Conservation (phyloP, 1,284 basidiomycete genomes). For the Phellinidium pouzarii region DNA sequence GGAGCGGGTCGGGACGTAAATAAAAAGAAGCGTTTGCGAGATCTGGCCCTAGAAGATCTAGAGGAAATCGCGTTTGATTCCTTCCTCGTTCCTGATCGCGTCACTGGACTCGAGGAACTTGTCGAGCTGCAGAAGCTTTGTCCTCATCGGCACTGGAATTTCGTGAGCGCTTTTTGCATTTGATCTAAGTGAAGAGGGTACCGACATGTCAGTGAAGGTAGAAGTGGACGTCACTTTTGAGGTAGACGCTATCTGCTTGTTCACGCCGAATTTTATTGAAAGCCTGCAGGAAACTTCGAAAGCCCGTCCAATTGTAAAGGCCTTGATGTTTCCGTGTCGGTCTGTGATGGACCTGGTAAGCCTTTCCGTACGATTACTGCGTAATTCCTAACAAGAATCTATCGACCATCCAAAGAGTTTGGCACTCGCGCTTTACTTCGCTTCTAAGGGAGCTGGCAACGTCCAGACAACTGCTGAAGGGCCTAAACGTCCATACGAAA, state of each 20-base stretch:
- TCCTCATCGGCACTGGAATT: slow-evolving; percentile 80
- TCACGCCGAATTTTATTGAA: slow-evolving; percentile 9
- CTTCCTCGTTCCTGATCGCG: slow-evolving; percentile 80
- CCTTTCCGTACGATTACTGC: not conserved
- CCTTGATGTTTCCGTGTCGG: slow-evolving; percentile 73
- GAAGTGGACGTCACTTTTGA: slow-evolving; percentile 81
- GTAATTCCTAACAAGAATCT: slow-evolving; percentile 1
- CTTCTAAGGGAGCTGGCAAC: slow-evolving; percentile 70
- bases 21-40: slow-evolving; percentile 23
- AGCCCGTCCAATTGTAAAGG: slow-evolving; percentile 52
- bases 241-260: slow-evolving; percentile 33
- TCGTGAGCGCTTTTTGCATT: slow-evolving; percentile 44
- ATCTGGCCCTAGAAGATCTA: slow-evolving; percentile 9
- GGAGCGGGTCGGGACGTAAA: slow-evolving; percentile 38
- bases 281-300: slow-evolving; percentile 54
- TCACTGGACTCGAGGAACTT: slow-evolving; percentile 73
- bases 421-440: slow-evolving; percentile 89
- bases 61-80: slow-evolving; percentile 24
- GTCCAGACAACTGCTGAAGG: slow-evolving; percentile 34
- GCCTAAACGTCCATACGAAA: slow-evolving; percentile 50
- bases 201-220: slow-evolving; percentile 38
- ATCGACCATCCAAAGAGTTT: slow-evolving; percentile 56
- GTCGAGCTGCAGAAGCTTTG: slow-evolving; percentile 70
- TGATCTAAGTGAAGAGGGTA: not conserved
- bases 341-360: slow-evolving; percentile 92